These are phyloP conservation scores for Alternaria rosae DNA, from an alignment of 2,329 filamentous ascomycete genomes.

Conservation along the genomic window DNA sequence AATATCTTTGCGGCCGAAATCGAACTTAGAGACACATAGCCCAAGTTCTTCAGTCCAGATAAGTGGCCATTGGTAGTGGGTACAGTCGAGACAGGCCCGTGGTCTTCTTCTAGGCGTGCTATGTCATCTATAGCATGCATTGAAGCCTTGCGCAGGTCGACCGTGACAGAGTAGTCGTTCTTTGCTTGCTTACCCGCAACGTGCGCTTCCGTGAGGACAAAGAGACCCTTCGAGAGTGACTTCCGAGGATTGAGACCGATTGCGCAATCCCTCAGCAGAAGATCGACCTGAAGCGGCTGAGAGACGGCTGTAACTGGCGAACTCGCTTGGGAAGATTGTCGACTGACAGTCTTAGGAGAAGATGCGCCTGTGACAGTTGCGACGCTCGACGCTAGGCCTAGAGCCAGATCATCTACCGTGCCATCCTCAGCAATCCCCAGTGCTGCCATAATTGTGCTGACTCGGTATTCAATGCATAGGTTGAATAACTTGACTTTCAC, in stretches of 20 bases:
- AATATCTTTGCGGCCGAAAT: slow-evolving; percentile 80
- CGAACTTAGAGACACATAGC: slow-evolving; percentile 86
- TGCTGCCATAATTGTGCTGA: slow-evolving; percentile 81
- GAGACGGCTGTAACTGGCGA: slow-evolving; percentile 23
- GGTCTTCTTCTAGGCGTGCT: slow-evolving; percentile 52
- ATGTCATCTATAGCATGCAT: slow-evolving; percentile 83
- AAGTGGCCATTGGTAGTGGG: slow-evolving; percentile 53
- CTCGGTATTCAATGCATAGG: slow-evolving; percentile 84
- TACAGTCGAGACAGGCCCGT: slow-evolving; percentile 13
- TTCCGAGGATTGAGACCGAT: slow-evolving; percentile 84
- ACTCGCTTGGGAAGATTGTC: slow-evolving; percentile 39
- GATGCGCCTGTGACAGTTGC: slow-evolving; percentile 75
- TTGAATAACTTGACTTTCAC: slow-evolving; percentile 89
- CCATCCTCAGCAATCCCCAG: slow-evolving; percentile 73
- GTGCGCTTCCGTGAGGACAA: slow-evolving; percentile 80
- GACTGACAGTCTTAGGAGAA: slow-evolving; percentile 53
- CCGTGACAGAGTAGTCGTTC: slow-evolving; percentile 67
- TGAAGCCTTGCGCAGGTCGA: slow-evolving; percentile 80
- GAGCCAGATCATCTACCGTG: slow-evolving; percentile 71
- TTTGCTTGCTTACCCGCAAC: slow-evolving; percentile 73
- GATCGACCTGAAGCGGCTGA: slow-evolving; percentile 67
- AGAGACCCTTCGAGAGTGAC: slow-evolving; percentile 74
- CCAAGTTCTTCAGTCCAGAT: slow-evolving; percentile 63
- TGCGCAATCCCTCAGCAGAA: slow-evolving; percentile 82
- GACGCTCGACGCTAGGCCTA: slow-evolving; percentile 79